Evolutionary conservation across 2,329 filamentous ascomycete genomes (phyloP), one percentile per base, ranked within the genome.

Genomic region (Monascus ruber): DNA sequence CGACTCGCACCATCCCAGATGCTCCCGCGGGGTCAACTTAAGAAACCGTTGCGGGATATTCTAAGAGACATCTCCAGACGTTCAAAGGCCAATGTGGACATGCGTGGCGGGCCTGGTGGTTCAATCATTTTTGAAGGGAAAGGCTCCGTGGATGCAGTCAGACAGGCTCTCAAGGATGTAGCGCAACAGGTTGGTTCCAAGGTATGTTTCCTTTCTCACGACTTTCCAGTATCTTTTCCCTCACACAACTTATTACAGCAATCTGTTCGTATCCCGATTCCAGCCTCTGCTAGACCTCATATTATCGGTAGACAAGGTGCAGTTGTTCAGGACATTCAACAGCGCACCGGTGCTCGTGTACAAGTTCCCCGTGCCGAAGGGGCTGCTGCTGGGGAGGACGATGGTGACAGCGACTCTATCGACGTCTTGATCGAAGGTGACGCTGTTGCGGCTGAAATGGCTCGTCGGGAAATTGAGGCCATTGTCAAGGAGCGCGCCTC

Each of bases 241-340:
- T 40, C 31, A 31, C 40, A 34, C 42, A 38, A 24, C 39, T 33
- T 26, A 9, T 10, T 37, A 17, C 47, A 81, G 75, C 75, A 79
- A 70, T 73, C 74, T 38, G 72, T 85, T 55, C 81, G 79, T 47
- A 77, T 96, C 36, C 73, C 84, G 2, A 82, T 98, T 47, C 91
- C 89, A 38, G 76, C 81, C 36, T 89, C 86, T 31, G 78, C 86
- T 24, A 80, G 87, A 45, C 78, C 88, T 38, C 83, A 89, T 63
- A 88, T 98, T 63, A 96, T 98, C 59, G 93, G 91, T 51, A 87
- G 85, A 57, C 81, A 83, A 57, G 93, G 93, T 42, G 77, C 85
- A 25, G 89, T 83, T 45, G 93, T 98, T 60, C 89, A 93, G 66
- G 76, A 82, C 35, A 79, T 98, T 38, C 85, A 89, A 65, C 85